Conservation (phyloP, 2,329 filamentous ascomycete genomes). For the Calonectria pseudoturangicola region DNA sequence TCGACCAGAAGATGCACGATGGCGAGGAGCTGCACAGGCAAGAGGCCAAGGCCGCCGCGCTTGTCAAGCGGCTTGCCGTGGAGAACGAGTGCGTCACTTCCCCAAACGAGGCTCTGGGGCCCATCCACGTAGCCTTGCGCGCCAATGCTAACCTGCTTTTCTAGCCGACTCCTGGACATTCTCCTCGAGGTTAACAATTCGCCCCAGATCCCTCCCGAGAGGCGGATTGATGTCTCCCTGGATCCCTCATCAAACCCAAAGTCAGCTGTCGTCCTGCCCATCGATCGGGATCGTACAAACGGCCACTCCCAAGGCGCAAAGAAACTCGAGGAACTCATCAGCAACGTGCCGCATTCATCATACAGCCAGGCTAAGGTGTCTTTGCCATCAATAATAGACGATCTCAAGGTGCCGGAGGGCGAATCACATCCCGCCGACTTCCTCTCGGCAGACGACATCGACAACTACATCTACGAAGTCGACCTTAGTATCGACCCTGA, state of each 20-base stretch:
- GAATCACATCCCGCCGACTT: slow-evolving; percentile 78
- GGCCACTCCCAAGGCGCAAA: slow-evolving; percentile 68
- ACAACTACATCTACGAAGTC: slow-evolving; percentile 82
- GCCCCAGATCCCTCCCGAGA: slow-evolving; percentile 83
- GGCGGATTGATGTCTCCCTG: slow-evolving; percentile 82
- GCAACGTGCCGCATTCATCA: slow-evolving; percentile 70
- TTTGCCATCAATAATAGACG: slow-evolving; percentile 74
- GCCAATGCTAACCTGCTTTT: slow-evolving; percentile 46
- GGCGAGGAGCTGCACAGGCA: slow-evolving; percentile 88
- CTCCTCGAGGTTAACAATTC: slow-evolving; percentile 93
- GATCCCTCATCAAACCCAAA: slow-evolving; percentile 65
- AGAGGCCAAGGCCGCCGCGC: slow-evolving; percentile 86
- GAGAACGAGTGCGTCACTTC: slow-evolving; percentile 87
- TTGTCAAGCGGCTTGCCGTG: slow-evolving; percentile 88
- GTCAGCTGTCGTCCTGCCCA: slow-evolving; percentile 54
- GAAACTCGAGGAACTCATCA: slow-evolving; percentile 70
- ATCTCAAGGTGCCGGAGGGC: slow-evolving; percentile 70
- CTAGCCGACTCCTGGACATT: slow-evolving; percentile 89
- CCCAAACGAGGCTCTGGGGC: neutral
- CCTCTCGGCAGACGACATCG: slow-evolving; percentile 81
- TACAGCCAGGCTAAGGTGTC: slow-evolving; percentile 76
- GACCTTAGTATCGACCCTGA: slow-evolving; percentile 71
- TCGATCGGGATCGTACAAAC: slow-evolving; percentile 59
- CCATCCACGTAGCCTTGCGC: slow-evolving; percentile 30
- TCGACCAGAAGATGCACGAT: slow-evolving; percentile 85